Evolutionary conservation across 441 rosid genomes (phyloP), one percentile per base, ranked within the genome.

Genomic region (Eruca vesicaria): DNA sequence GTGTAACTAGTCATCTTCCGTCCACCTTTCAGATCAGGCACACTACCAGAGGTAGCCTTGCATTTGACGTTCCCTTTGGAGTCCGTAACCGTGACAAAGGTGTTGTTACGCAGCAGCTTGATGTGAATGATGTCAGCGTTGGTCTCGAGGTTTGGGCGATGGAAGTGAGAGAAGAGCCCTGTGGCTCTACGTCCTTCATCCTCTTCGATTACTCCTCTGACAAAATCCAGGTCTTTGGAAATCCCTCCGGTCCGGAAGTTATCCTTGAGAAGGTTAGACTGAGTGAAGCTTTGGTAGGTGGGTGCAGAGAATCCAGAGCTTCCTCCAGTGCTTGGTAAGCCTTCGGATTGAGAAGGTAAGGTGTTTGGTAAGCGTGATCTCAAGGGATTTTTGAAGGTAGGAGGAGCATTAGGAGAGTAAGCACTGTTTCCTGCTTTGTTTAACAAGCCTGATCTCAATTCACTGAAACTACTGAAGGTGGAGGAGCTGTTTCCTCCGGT

Each of bases 71-170:
- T 87, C 29, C 96, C 97, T 57, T 89, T 86, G 16, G 90, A 81
- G 87, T 94, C 96, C 0, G 92, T 89, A 53, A 91, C 87, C 0
- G 90, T 85, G 66, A 94, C 90, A 62, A 88, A 88, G 1, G 93
- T 87, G 72, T 91, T 94, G 84, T 90, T 91, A 7, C 89, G 81
- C 84, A 76, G 14, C 56, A 91, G 69, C 80, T 89, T 89, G 55
- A 91, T 91, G 86, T 85, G 83, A 23, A 92, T 90, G 38, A 90
- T 64, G 48, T 94, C 92, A 1, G 90, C 86, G 71, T 88, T 82
- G 0, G 82, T 80, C 78, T 83, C 94, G 3, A 82, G 43, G 63
- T 66, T 81, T 18, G 76, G 64, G 3, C 68, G 81, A 43, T 82
- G 18, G 66, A 33, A 26, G 16, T 58, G 81, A 70, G 66, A 60